Base-by-base conservation (phyloP, 208 protist species). In the Wallacemonas collosoma region DNA sequence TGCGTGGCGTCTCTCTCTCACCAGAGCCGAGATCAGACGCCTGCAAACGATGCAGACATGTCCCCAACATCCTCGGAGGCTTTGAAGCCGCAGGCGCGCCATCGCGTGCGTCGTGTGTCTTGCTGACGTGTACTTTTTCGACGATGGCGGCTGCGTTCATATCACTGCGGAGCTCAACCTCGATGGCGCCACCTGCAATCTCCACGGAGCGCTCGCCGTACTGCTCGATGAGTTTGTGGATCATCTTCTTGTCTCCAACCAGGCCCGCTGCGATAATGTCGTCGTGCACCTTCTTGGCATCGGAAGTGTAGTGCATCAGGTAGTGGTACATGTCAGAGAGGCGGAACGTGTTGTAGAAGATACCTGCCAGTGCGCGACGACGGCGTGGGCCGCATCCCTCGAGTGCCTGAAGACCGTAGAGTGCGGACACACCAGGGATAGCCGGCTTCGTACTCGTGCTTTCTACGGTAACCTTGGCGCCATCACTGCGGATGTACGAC, bases 331-430 rank as follows among this genome's bases (percentile, higher is more conserved):
- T 73, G 63, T 75, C 72, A 5, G 72, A 76, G 40, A 82, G 26
- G 57, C 72, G 77, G 53, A 69, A 75, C 15, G 71, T 82, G 53
- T 76, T 38, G 15, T 50, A 68, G 69, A 82, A 75, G 48, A 73
- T 70, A 17, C 41, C 43, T 53, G 48, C 50, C 58, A 72, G 45
- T 50, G 67, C 71, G 26, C 35, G 64, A 26, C 50, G 54, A 40
- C 71, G 77, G n/a, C 71, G 72, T 6, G 72, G 77, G 7, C 47
- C 61, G 35, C 71, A 43, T 0, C 38, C 4, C 65, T 78, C 69
- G 53, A 78, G 68, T 1, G 77, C 77, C 51, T 82, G 77, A 6
- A 82, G 66, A 14, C 68, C 77, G 69, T 74, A 82, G 26, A 78
- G 69, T 26, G 77, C 71, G 35, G 68, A 68, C 6, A 82, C 60